Evolutionary conservation across 2,329 filamentous ascomycete genomes (phyloP).

Genomic region (Claviceps citrina): DNA sequence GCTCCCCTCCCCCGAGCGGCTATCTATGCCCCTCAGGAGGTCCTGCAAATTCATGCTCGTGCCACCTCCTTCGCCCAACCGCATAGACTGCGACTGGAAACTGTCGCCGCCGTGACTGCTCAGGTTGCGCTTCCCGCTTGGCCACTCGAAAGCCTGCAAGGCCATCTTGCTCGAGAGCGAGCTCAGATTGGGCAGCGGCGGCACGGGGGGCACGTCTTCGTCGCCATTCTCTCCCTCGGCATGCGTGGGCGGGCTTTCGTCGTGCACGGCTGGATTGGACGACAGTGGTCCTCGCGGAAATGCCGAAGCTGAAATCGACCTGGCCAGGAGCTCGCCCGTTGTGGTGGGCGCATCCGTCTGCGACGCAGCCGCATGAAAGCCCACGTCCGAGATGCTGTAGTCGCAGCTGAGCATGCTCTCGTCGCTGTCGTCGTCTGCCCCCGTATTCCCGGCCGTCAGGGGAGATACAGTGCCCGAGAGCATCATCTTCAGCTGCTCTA

Average conservation of each 20-base stretch:
- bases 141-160: conserved; percentile 6
- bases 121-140: conserved; percentile 16
- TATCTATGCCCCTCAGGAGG: conserved; percentile 35
- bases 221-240: conserved; percentile 10
- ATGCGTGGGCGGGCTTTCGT: not conserved
- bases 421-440: conserved; percentile 36
- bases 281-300: conserved; percentile 24
- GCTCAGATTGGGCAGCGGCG: conserved; percentile 32
- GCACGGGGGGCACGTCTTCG: conserved; percentile 38
- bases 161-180: conserved; percentile 16
- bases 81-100: conserved; percentile 18
- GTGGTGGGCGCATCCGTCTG: conserved; percentile 10
- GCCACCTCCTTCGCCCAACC: conserved; percentile 17
- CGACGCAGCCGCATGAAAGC: conserved; percentile 32
- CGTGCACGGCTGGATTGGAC: conserved; percentile 26
- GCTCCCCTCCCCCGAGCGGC: conserved; percentile 28
- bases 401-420: conserved; percentile 62
- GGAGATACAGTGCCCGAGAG: conserved; percentile 34
- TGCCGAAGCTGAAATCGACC: conserved; percentile 20
- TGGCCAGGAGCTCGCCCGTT: conserved; percentile 15
- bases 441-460: conserved; percentile 22
- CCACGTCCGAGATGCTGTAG: conserved; percentile 49
- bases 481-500: conserved; percentile 49
- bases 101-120: conserved; percentile 29
- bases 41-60: conserved; percentile 32